phyloP scores from a whole-genome alignment of 805 yeast species.

The Cyberlindnera bimundalis region DNA sequence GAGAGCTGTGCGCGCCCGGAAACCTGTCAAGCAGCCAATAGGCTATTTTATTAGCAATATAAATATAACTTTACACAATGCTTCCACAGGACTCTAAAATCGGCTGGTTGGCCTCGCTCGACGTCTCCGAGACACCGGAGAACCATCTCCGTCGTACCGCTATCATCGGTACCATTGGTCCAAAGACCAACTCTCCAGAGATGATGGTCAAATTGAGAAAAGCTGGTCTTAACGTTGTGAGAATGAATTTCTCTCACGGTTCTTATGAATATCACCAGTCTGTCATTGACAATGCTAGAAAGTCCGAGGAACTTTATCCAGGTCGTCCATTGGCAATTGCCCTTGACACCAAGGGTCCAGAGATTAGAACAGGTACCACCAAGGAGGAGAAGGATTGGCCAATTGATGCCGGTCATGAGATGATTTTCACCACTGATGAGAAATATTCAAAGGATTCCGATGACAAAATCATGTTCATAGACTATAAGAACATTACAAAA shows the following conservation, averaged over 20 bases:
- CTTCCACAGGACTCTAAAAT: constrained; percentile 25
- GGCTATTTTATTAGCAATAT: not conserved
- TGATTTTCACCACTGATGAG: constrained; percentile 91
- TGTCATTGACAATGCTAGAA: constrained; percentile 93
- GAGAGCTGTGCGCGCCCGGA: too few species aligned
- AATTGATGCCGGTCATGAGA: constrained; percentile 79
- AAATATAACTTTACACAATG: constrained; percentile 6
- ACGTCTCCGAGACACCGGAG: constrained; percentile 28
- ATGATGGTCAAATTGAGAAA: constrained; percentile 82
- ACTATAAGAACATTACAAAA: constrained; percentile 94
- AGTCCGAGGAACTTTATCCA: constrained; percentile 83
- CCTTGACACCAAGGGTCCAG: constrained; percentile 98
- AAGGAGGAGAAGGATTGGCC: constrained; percentile 75
- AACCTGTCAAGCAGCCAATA: too few species aligned
- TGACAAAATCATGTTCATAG: constrained; percentile 81
- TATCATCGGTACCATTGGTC: constrained; percentile 98
- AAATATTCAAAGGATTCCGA: constrained; percentile 67
- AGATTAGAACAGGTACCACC: constrained; percentile 98
- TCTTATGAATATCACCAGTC: constrained; percentile 96
- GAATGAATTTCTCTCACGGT: constrained; percentile 99
- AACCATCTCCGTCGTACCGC: constrained; percentile 70
- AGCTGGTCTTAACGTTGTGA: constrained; percentile 96
- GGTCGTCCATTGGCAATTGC: constrained; percentile 99
- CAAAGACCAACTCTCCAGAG: constrained; percentile 91
- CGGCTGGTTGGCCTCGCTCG: constrained; percentile 29